These are phyloP conservation scores for Tricholoma saponaceum DNA, from an alignment of 768 basidiomycete genomes.

Conservation along the genomic window DNA sequence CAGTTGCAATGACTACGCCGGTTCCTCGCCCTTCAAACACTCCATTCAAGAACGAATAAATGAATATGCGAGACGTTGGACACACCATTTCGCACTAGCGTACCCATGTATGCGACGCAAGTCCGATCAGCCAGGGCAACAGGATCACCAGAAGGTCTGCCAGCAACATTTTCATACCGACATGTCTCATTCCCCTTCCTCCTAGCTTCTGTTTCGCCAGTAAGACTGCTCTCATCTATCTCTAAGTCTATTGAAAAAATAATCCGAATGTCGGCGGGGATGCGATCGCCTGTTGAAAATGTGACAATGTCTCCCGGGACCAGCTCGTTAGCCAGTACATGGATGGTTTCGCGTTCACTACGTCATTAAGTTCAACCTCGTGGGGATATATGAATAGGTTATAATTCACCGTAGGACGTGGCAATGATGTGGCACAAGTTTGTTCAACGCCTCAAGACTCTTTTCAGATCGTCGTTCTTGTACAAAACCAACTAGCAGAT, in stretches of 20 bases:
- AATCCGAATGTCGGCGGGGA: constrained; percentile 91
- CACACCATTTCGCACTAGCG: constrained; percentile 83
- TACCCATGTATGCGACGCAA: constrained; percentile 95
- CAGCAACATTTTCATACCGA: constrained; percentile 31
- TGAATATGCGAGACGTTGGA: constrained; percentile 12
- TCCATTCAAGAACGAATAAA: background rate
- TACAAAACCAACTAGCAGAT: constrained; percentile 75
- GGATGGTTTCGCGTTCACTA: constrained; percentile 60
- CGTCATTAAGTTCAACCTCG: constrained; percentile 19
- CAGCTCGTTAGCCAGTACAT: constrained; percentile 94
- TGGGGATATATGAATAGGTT: constrained; percentile 16
- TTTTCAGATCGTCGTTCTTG: constrained; percentile 95
- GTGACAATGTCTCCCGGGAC: constrained; percentile 92
- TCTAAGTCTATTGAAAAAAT: constrained; percentile 81
- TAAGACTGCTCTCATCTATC: constrained; percentile 93
- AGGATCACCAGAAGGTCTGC: constrained; percentile 29
- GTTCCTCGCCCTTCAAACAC: constrained; percentile 59
- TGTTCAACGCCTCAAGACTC: constrained; percentile 91
- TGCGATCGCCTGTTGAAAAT: constrained; percentile 87
- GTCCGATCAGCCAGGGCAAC: constrained; percentile 76
- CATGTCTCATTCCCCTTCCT: constrained; percentile 62
- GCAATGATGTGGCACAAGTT: constrained; percentile 95
- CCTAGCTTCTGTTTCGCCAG: constrained; percentile 86
- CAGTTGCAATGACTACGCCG: constrained; percentile 85
- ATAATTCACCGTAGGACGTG: constrained; percentile 66